Percentiles rank a stretch among this genome's conserved stretches.
phyloP scores from a whole-genome alignment of 345 rosid genomes.

The Lumnitzera littorea region DNA sequence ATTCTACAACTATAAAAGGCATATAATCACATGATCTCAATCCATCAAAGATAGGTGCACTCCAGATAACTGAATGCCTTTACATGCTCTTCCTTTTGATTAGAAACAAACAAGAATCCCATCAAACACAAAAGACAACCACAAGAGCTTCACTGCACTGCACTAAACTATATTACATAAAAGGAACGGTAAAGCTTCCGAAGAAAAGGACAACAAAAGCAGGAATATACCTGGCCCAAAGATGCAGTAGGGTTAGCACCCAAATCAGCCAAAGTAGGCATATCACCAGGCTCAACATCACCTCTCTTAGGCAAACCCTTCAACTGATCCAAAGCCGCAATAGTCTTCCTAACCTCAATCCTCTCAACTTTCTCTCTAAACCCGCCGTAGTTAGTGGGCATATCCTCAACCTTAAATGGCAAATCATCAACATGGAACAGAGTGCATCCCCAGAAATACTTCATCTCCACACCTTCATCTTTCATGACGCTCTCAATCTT shows the following conservation, averaged over 20 bases:
- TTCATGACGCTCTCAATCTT: slow-evolving; percentile 79
- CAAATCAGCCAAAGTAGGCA: slow-evolving; percentile 80
- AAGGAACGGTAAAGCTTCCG: background rate
- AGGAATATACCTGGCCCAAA: slow-evolving; percentile 52
- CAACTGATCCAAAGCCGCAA: slow-evolving; percentile 74
- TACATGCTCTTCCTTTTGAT: too few species aligned
- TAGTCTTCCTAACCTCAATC: slow-evolving; percentile 77
- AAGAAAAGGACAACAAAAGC: background rate
- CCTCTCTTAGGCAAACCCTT: slow-evolving; percentile 85
- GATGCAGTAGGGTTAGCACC: slow-evolving; percentile 55
- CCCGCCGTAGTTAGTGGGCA: slow-evolving; percentile 73
- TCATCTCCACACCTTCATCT: slow-evolving; percentile 85
- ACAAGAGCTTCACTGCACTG: too few species aligned
- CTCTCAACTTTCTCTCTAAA: slow-evolving; percentile 73
- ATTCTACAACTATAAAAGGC: background rate
- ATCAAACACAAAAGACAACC: too few species aligned
- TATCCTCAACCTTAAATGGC: slow-evolving; percentile 78
- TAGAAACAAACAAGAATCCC: too few species aligned
- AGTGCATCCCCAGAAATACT: slow-evolving; percentile 96
- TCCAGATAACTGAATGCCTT: too few species aligned
- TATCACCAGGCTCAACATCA: slow-evolving; percentile 86
- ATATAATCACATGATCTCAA: background rate
- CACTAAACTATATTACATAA: too few species aligned
- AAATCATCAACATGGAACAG: slow-evolving; percentile 87
- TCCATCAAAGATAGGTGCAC: background rate